phyloP scores from a whole-genome alignment of 495 filamentous ascomycete genomes.

The Evansstolkia leycettana region DNA sequence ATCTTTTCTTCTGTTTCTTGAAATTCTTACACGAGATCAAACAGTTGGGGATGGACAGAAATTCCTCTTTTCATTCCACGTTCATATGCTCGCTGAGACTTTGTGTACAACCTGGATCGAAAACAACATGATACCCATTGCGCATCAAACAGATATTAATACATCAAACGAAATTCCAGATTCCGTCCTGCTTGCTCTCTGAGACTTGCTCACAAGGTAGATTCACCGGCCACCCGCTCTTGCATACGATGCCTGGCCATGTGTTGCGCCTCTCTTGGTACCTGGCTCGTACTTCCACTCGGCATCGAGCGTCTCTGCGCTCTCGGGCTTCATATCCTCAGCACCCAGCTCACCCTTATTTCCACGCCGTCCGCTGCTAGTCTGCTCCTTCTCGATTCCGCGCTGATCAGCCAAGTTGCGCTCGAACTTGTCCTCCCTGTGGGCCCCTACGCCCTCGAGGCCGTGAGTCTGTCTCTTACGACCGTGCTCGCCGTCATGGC shows the following conservation, averaged over 20 bases:
- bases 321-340: constrained; percentile 32
- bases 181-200: no score
- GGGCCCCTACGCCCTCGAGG: constrained; percentile 40
- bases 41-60: no score
- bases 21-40: no score
- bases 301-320: constrained; percentile 33
- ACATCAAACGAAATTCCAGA: no score
- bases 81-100: no score
- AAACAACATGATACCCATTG: no score
- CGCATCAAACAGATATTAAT: no score
- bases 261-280: constrained; percentile 9
- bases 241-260: neutral
- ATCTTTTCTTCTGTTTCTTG: neutral
- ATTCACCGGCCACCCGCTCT: neutral
- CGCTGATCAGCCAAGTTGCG: constrained; percentile 17
- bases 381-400: constrained; percentile 18
- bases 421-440: constrained; percentile 16
- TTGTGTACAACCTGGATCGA: no score
- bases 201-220: neutral
- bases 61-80: no score
- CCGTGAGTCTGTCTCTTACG: constrained; percentile 42
- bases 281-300: constrained; percentile 29
- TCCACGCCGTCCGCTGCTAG: constrained; percentile 10
- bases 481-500: constrained; percentile 37
- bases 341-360: constrained; percentile 22